Conservation (phyloP, 345 rosid species). For the Carallia pectinifolia region DNA sequence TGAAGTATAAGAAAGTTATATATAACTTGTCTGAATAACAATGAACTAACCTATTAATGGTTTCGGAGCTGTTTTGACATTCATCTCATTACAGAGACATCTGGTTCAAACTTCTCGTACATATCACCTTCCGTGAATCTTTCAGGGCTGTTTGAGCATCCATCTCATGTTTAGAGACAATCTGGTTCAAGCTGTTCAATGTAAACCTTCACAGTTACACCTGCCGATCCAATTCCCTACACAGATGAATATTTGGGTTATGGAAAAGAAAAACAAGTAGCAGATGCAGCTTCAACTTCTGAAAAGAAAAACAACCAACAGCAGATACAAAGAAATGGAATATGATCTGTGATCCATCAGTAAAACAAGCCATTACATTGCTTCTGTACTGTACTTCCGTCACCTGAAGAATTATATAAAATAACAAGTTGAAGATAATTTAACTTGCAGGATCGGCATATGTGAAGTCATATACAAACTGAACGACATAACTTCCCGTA, state of each 20-base stretch:
- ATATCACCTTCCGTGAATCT: no score
- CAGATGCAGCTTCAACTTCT: slow-evolving; percentile 13
- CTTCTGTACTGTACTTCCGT: slow-evolving; percentile 86
- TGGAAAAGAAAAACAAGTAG: slow-evolving; percentile 6
- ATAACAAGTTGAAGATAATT: background rate
- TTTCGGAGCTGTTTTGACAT: slow-evolving; percentile 81
- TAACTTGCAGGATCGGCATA: slow-evolving; percentile 89
- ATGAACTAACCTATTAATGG: slow-evolving; percentile 65
- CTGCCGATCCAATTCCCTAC: slow-evolving; percentile 96
- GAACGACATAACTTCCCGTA: slow-evolving; percentile 65
- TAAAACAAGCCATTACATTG: slow-evolving; percentile 63
- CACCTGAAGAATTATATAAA: slow-evolving; percentile 48
- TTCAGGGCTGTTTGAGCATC: slow-evolving; percentile 87
- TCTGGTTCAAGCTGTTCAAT: slow-evolving; percentile 81
- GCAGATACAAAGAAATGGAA: slow-evolving; percentile 76
- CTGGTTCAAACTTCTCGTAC: slow-evolving; percentile 68
- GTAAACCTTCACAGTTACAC: slow-evolving; percentile 84
- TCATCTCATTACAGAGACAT: slow-evolving; percentile 76
- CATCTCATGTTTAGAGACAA: slow-evolving; percentile 70
- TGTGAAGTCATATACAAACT: slow-evolving; percentile 82
- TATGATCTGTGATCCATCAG: slow-evolving; percentile 87
- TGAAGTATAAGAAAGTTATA: no score
- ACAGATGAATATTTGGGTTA: slow-evolving; percentile 11
- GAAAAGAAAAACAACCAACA: slow-evolving; percentile 1
- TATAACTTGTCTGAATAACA: no score